Conservation (phyloP, 345 rosid species). For the Bruguiera parviflora region DNA sequence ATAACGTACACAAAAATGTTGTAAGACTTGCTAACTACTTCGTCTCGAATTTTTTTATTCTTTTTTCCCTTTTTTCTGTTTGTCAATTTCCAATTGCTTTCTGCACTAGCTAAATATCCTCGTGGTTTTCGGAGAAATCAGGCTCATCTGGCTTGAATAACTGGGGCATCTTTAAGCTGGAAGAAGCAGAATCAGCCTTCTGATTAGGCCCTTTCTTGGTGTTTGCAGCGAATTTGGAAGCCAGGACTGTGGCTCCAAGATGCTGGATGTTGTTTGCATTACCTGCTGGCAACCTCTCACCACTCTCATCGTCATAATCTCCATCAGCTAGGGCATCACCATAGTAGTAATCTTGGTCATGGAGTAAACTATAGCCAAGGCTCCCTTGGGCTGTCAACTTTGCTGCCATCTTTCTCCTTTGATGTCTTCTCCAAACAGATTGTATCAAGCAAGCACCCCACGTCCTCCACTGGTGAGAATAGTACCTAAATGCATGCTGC, state of each 20-base stretch:
- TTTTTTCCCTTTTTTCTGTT: neutral
- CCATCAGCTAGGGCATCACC: constrained; percentile 28
- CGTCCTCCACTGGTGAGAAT: constrained; percentile 92
- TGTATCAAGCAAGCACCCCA: constrained; percentile 90
- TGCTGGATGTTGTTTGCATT: constrained; percentile 29
- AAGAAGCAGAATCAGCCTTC: constrained; percentile 40
- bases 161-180: constrained; percentile 67
- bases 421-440: constrained; percentile 75
- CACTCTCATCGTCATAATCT: constrained; percentile 24
- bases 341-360: constrained; percentile 27
- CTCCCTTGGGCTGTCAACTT: constrained; percentile 50
- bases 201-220: constrained; percentile 47
- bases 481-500: constrained; percentile 94
- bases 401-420: constrained; percentile 53
- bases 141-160: constrained; percentile 77
- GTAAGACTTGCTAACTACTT: neutral
- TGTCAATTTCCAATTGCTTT: neutral
- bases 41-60: neutral
- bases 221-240: constrained; percentile 66
- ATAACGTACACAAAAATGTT: neutral
- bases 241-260: constrained; percentile 59
- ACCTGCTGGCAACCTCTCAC: constrained; percentile 16
- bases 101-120: constrained; percentile 4
- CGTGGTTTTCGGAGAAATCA: constrained; percentile 40
- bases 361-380: constrained; percentile 24